phyloP scores from a whole-genome alignment of 495 filamentous ascomycete species.

The Penicillium desertorum region DNA sequence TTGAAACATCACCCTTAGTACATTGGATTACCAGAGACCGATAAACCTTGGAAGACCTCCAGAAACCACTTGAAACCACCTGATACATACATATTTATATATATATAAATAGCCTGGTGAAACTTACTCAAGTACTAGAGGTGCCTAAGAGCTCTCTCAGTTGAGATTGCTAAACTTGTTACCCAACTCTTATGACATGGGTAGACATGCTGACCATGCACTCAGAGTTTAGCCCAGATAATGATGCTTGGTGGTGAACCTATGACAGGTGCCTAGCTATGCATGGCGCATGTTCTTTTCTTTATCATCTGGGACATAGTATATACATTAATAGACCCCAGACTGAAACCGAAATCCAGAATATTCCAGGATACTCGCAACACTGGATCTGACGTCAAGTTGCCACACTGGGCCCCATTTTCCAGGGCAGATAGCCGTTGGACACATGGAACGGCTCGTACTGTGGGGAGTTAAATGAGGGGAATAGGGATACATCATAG shows the following conservation, averaged over 20 bases:
- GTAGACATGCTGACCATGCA: background rate
- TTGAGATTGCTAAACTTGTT: background rate
- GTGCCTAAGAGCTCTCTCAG: background rate
- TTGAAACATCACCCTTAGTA: background rate
- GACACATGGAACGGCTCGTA: slow-evolving; percentile 9
- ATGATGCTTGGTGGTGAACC: background rate
- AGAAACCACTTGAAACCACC: background rate
- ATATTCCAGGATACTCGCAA: background rate
- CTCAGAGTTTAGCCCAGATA: background rate
- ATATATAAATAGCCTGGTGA: background rate
- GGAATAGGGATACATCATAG: slow-evolving; percentile 7
- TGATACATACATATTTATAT: too few relatives aligned
- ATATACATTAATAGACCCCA: background rate
- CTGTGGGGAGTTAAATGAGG: slow-evolving; percentile 9
- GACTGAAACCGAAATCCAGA: background rate
- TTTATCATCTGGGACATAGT: background rate
- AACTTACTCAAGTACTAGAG: background rate
- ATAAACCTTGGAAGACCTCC: background rate
- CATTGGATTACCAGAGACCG: background rate
- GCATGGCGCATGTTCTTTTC: background rate
- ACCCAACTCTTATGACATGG: background rate
- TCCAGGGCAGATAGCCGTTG: slow-evolving; percentile 1
- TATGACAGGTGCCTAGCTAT: background rate
- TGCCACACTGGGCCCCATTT: slow-evolving; percentile 20
- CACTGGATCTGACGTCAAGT: slow-evolving; percentile 29